Evolutionary conservation across 257 asterid genomes (phyloP).

Genomic region (Ocimum tenuiflorum): DNA sequence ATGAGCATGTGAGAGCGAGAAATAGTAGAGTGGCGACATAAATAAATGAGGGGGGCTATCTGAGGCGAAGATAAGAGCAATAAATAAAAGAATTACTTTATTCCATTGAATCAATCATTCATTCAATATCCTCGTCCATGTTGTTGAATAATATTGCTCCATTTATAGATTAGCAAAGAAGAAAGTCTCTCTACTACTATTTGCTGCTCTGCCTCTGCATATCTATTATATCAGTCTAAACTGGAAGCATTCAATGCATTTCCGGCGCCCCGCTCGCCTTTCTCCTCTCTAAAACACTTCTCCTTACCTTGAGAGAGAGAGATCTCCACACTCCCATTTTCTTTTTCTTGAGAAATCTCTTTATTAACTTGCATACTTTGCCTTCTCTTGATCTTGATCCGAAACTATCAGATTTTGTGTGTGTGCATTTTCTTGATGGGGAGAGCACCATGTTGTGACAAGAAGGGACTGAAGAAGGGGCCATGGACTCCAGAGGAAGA

Average conservation of each 20-base stretch:
- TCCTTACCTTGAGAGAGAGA: neutral
- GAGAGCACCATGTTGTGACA: slow-evolving; percentile 88
- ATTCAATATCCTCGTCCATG: slow-evolving; percentile 39
- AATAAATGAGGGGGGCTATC: slow-evolving; percentile 15
- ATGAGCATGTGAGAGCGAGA: neutral
- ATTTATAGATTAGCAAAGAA: slow-evolving; percentile 12
- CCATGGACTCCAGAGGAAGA: slow-evolving; percentile 95
- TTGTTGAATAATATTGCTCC: slow-evolving; percentile 22
- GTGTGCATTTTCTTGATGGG: slow-evolving; percentile 45
- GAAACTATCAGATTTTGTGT: neutral
- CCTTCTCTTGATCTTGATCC: neutral
- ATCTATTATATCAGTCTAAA: slow-evolving; percentile 20
- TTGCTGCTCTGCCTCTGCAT: slow-evolving; percentile 9
- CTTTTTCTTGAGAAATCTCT: neutral
- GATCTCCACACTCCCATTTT: neutral
- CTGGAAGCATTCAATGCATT: slow-evolving; percentile 39
- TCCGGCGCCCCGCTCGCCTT: slow-evolving; percentile 47
- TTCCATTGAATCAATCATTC: slow-evolving; percentile 36
- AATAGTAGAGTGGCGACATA: neutral
- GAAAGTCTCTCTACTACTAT: neutral
- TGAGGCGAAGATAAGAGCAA: slow-evolving; percentile 11
- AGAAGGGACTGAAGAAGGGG: slow-evolving; percentile 79
- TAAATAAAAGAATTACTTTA: slow-evolving; percentile 27
- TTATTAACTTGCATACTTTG: neutral
- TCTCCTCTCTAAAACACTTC: slow-evolving; percentile 15